Base-by-base conservation (phyloP, 116 monocot genomes). In the Iris pallida region DNA sequence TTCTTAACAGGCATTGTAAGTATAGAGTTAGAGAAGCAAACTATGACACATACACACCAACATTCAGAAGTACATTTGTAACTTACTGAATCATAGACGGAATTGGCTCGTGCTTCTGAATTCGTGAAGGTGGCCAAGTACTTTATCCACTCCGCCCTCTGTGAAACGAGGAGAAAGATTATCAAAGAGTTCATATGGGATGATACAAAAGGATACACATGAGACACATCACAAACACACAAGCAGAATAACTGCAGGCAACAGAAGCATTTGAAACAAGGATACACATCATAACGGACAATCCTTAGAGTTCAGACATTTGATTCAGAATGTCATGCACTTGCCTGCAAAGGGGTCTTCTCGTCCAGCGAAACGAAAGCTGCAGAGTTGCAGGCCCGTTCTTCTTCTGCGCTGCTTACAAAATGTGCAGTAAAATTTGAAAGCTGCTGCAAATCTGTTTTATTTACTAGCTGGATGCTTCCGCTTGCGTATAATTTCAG, bases 111-210 rank as follows among this genome's bases (percentile, higher is more conserved):
- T 42, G 59, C 80, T 80, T 97, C 97, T 42, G 85, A 85, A 63
- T 97, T 97, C 19, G 81, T 81, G 68, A 87, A 97, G 55, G 92
- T 70, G 46, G 80, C 87, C 85, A 97, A 81, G 81, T 87, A 92
- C 70, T 92, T 97, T 63, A 97, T 92, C 97, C 97, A 97, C 73
- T 97, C 97, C 43, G 92, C 97, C 71, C 85, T 97, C 97, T 92
- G 68, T 57, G 64, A 47, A 81, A 61, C 30, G 3, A 76, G 53
- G 20, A 16, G 12, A 4, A 64, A 53, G 53, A 8, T 48, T 65
- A 12, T 49, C 42, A 45, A 4, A 52, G 8, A 10, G 8, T 8
- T 52, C 8, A 52, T 52, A 10, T 52, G 8, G n/a, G 51, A 8
- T 44, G 5, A 43, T 45, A 1, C 20, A 47, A 5, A 16, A 65